A percentile compares a stretch with the other conserved stretches of the same genome.
phyloP scores from a whole-genome alignment of 495 filamentous ascomycete species.

The Neurospora sp. region DNA sequence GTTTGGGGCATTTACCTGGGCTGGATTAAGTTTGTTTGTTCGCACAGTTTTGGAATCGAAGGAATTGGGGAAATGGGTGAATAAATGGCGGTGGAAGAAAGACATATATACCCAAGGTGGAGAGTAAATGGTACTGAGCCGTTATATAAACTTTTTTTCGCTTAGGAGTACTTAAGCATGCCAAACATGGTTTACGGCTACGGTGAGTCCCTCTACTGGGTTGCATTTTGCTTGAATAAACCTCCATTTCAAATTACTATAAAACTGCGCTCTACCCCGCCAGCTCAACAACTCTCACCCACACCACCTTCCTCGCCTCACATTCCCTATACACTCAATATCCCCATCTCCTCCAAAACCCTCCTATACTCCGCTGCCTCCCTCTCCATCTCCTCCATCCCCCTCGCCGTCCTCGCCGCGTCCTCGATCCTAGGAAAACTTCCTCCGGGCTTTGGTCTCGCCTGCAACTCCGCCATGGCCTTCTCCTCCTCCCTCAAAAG shows the following conservation, averaged over 20 bases:
- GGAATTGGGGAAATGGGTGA: neutral
- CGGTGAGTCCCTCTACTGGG: neutral
- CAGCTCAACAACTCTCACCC: neutral
- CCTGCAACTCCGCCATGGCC: neutral
- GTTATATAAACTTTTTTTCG: neutral
- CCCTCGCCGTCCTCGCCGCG: constrained; percentile 54
- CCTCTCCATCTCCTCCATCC: constrained; percentile 62
- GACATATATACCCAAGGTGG: neutral
- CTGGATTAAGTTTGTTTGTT: constrained; percentile 10
- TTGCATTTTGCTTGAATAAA: neutral
- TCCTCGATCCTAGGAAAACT: constrained; percentile 52
- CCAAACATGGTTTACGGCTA: neutral
- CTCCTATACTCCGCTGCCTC: constrained; percentile 60
- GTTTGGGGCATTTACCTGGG: constrained; percentile 19
- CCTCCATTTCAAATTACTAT: neutral
- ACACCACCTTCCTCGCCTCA: neutral
- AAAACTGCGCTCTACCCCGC: neutral
- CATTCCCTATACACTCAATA: neutral
- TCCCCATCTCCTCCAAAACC: constrained; percentile 27
- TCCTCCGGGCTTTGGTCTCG: constrained; percentile 32
- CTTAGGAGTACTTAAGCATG: neutral
- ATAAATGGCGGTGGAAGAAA: neutral
- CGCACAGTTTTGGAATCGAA: neutral
- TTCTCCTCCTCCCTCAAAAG: neutral
- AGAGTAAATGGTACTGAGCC: neutral